Conservation (phyloP, 352 stramenopile species). For the Pythium monospermum region DNA sequence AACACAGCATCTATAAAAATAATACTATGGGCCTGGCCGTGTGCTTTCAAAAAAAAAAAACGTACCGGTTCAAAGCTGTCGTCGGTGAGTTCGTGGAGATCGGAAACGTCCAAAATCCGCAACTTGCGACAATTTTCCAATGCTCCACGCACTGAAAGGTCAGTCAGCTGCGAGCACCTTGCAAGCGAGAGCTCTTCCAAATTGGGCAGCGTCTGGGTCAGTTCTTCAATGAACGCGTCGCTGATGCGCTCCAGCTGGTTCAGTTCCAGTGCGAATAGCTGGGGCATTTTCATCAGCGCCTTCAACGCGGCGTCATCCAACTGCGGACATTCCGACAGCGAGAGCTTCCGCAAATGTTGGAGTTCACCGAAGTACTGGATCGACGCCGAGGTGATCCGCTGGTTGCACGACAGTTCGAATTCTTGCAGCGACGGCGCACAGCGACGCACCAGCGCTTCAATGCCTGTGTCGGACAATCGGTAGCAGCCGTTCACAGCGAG, state of each 20-base stretch:
- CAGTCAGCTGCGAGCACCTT: conserved; percentile 61
- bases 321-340: conserved; percentile 73
- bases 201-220: conserved; percentile 41
- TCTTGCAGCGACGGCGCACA: conserved; percentile 66
- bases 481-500: conserved; percentile 74
- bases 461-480: conserved; percentile 60
- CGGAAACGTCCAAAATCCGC: conserved; percentile 58
- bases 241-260: conserved; percentile 75
- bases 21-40: no score
- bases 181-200: conserved; percentile 70
- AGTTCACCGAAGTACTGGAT: conserved; percentile 75
- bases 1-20: no score
- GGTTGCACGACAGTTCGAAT: conserved; percentile 80
- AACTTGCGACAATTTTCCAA: conserved; percentile 56
- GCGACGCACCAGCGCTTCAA: conserved; percentile 54
- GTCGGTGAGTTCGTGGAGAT: conserved; percentile 67
- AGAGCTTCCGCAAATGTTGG: conserved; percentile 55
- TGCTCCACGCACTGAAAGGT: conserved; percentile 36
- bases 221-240: conserved; percentile 43
- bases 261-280: conserved; percentile 58
- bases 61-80: conserved; percentile 53
- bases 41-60: no score
- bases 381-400: conserved; percentile 68
- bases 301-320: conserved; percentile 52
- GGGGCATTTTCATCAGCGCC: conserved; percentile 58